Base-by-base conservation (phyloP, 352 stramenopile genomes). In the Pythium folliculosum region DNA sequence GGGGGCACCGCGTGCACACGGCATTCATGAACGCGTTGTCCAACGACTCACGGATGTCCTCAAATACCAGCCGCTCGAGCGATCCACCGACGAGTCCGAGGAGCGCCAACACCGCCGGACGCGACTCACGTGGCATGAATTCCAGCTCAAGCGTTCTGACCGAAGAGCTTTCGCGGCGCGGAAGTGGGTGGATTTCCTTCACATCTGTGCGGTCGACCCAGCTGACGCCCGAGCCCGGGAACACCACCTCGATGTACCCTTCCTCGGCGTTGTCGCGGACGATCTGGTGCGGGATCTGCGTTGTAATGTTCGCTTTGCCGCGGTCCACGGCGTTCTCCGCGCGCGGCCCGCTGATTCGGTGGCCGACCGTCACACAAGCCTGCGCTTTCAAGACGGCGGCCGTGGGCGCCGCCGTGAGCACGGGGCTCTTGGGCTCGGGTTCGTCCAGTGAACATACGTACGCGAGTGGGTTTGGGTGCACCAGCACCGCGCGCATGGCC, bases 231-330 rank as follows among this genome's bases (percentile, higher is more conserved):
- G 14, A 30, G 8, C 53, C 53, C 8, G 53, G 19, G 7, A 60
- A 19, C 35, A 60, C 53, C 5, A 60, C 27, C 53, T 60, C 53
- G 17, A 60, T 7, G 17, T 13, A 60, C 17, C 30, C 32, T 48
- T 60, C 19, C 5, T 23, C 8, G 1, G 17, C 7, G 19, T 60
- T 45, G 12, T 60, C 14, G n/a, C 35, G 32, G 6, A 60, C 53
- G 16, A 60, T 32, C 4, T 45, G 13, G 51, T 27, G n/a, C 17
- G 32, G 51, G 4, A 23, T 13, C 0, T 58, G 12, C 6, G 16
- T 27, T 12, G 27, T 45, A 27, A 43, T 0, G 5, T 0, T 32
- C 3, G n/a, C 32, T 14, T 2, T 45, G 27, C 17, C 30, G 3
- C 27, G 12, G 17, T 35, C 49, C 49, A 55, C 49, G 25, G 14